Evolutionary conservation across 108 stramenopile genomes (phyloP).

Genomic region (Discostella stelligeroides): DNA sequence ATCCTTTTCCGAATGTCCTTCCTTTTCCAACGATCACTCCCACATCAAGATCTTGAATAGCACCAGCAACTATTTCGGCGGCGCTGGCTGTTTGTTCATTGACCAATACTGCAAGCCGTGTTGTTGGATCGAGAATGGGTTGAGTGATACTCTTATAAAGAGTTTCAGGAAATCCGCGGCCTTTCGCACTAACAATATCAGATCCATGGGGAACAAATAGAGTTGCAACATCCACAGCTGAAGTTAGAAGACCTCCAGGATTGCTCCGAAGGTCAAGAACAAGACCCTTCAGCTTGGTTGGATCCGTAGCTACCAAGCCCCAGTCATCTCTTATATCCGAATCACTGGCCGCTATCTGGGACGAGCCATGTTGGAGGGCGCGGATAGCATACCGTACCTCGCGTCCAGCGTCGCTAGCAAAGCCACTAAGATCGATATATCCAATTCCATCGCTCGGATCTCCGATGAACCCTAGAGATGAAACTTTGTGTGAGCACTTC

Average conservation of each 20-base stretch:
- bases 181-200: slow-evolving; percentile 90
- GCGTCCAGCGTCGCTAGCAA: slow-evolving; percentile 82
- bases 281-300: slow-evolving; percentile 70
- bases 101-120: slow-evolving; percentile 89
- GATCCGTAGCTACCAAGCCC: slow-evolving; percentile 19
- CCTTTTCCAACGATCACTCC: slow-evolving; percentile 92
- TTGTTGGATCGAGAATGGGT: slow-evolving; percentile 75
- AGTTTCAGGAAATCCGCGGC: slow-evolving; percentile 89
- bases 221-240: slow-evolving; percentile 92
- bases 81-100: slow-evolving; percentile 92
- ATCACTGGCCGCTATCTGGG: slow-evolving; percentile 50
- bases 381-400: slow-evolving; percentile 85
- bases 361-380: slow-evolving; percentile 65
- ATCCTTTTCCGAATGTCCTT: slow-evolving; percentile 95
- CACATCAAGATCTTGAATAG: slow-evolving; percentile 95
- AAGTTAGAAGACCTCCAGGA: slow-evolving; percentile 93
- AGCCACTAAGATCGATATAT: slow-evolving; percentile 91
- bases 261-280: slow-evolving; percentile 94
- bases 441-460: slow-evolving; percentile 87
- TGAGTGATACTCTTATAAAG: slow-evolving; percentile 81
- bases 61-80: slow-evolving; percentile 95
- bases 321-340: slow-evolving; percentile 37
- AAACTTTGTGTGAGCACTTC: background rate
- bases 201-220: slow-evolving; percentile 90
- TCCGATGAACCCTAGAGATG: slow-evolving; percentile 68